Evolutionary conservation across 2,329 filamentous ascomycete species (phyloP), one percentile per base, ranked within the genome.

Genomic region (Nigrospora sphaerica): DNA sequence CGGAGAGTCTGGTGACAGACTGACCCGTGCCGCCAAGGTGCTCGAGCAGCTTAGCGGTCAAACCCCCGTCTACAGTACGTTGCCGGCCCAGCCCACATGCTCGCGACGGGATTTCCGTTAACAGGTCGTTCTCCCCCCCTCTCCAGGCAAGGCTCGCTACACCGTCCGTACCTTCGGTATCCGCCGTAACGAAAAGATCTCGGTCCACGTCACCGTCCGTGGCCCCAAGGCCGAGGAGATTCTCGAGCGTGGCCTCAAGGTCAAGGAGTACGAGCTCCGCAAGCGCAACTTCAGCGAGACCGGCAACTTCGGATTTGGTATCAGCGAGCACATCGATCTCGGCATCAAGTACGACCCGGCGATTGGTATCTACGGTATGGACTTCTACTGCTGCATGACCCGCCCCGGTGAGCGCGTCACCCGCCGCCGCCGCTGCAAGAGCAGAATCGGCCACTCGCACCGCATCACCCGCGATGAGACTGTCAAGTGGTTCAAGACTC

Each of bases 341-440:
- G 93, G 93, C 69, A 98, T 98, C 88, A 98, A 98, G 86, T 96
- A 96, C 81, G 91, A 96, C 79, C 91, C 91, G 57, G 86, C 82
- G 57, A 96, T 96, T 64, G 91, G 91, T 85, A 96, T 96, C 74
- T 96, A 95, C 82, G 91, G 93, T 73, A 98, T 98, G 93, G 93
- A 98, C 80, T 98, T 98, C 80, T 98, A 96, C 87, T 91, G 86
- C 88, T 97, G 92, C 89, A 98, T 98, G 93, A 95, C 90, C 80
- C 91, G 93, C 68, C 93, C 92, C 66, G 93, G 93, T 78, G 91
- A 95, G 83, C 91, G 93, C 72, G 89, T 98, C 70, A 86, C 88
- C 72, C 92, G 90, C 80, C 90, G 93, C 69, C 86, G 92, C 72
- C 89, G 92, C 67, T 83, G 78, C 77, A 87, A 95, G 83, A 79